A percentile compares a stretch with the other conserved stretches of the same genome.
Evolutionary conservation across 495 filamentous ascomycete genomes (phyloP).

Genomic region (Lichina pygmaea): DNA sequence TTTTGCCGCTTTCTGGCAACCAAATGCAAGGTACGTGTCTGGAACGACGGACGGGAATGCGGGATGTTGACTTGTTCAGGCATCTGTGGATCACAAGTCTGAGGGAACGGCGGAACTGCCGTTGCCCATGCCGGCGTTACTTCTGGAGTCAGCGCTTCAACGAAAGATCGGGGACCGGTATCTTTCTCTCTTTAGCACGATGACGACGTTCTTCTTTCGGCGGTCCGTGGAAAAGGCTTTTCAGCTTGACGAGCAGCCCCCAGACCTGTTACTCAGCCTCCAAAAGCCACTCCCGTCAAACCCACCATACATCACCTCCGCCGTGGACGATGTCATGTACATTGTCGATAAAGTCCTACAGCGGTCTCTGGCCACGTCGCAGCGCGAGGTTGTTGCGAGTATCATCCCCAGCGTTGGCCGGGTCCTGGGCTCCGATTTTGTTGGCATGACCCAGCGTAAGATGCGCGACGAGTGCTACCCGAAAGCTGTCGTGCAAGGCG

Average conservation of each 20-base stretch:
- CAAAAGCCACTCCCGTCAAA: constrained; percentile 38
- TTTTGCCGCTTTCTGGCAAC: constrained; percentile 72
- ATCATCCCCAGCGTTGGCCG: constrained; percentile 59
- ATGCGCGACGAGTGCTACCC: constrained; percentile 93
- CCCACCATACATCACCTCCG: constrained; percentile 76
- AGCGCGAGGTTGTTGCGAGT: constrained; percentile 40
- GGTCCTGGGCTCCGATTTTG: constrained; percentile 77
- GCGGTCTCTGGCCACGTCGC: constrained; percentile 62
- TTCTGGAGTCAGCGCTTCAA: constrained; percentile 44
- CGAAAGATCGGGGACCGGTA: constrained; percentile 52
- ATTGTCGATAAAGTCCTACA: constrained; percentile 81
- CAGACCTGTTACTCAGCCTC: constrained; percentile 45
- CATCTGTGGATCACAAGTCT: no score
- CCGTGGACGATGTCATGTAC: constrained; percentile 98
- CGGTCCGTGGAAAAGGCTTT: constrained; percentile 92
- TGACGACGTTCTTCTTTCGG: constrained; percentile 90
- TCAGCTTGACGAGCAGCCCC: constrained; percentile 85
- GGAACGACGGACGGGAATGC: no score
- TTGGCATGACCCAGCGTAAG: constrained; percentile 89
- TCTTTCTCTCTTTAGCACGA: constrained; percentile 48
- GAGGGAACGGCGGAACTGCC: constrained; percentile 1
- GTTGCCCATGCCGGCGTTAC: constrained; percentile 35
- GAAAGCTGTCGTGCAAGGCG: constrained; percentile 42
- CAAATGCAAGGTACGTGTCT: constrained; percentile 41
- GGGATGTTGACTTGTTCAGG: no score